Conservation (phyloP, 2,329 filamentous ascomycete genomes). For the Alternaria solani region DNA sequence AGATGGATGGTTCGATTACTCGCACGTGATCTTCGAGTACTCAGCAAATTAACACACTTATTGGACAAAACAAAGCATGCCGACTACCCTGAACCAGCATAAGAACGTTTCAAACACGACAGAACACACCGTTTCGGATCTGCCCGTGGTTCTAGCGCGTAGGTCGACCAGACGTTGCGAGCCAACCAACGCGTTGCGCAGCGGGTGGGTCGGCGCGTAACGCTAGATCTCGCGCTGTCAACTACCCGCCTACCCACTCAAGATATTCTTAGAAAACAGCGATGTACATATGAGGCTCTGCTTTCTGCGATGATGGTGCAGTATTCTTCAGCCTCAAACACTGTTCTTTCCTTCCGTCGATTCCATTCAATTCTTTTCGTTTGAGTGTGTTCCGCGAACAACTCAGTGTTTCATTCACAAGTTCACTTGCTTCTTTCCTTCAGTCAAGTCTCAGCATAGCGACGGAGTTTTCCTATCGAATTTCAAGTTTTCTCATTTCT, state of each 20-base stretch:
- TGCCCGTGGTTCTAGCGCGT: slow-evolving; percentile 19
- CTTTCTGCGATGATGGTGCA: background rate
- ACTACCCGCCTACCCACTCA: slow-evolving; percentile 10
- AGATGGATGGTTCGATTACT: background rate
- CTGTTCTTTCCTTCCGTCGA: slow-evolving; percentile 15
- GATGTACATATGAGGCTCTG: slow-evolving; percentile 18
- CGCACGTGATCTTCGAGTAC: slow-evolving; percentile 3
- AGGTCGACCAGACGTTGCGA: slow-evolving; percentile 10
- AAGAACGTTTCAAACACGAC: slow-evolving; percentile 26
- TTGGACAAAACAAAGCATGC: slow-evolving; percentile 14
- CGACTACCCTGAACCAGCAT: slow-evolving; percentile 1
- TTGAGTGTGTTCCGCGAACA: slow-evolving; percentile 29
- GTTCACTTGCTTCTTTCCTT: slow-evolving; percentile 8
- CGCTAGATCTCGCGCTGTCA: slow-evolving; percentile 25
- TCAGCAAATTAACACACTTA: background rate
- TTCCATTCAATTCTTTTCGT: slow-evolving; percentile 15
- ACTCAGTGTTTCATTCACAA: slow-evolving; percentile 3
- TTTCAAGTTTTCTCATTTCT: background rate
- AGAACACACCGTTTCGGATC: slow-evolving; percentile 21
- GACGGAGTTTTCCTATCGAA: background rate
- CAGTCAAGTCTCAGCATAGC: slow-evolving; percentile 13
- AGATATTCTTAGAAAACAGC: slow-evolving; percentile 25
- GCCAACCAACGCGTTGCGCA: slow-evolving; percentile 32
- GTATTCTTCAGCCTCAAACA: slow-evolving; percentile 12
- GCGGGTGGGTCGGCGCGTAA: slow-evolving; percentile 30